A percentile compares a stretch with the other conserved stretches of the same genome.
These are phyloP conservation scores for Pseudonitzschia multiseries DNA, from an alignment of 108 stramenopile species.

Conservation along the genomic window DNA sequence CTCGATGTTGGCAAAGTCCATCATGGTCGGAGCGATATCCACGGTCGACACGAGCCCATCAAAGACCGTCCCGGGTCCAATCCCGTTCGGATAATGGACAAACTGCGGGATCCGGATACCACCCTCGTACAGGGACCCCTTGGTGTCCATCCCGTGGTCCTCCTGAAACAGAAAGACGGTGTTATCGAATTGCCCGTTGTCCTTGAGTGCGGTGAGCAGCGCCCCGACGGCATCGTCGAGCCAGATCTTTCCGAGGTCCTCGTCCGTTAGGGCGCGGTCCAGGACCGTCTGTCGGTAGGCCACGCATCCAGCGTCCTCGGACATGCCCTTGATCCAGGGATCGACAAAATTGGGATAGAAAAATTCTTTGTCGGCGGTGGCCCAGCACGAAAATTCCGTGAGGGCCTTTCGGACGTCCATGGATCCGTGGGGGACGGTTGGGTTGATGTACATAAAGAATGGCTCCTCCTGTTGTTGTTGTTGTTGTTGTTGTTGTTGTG, in stretches of 20 bases:
- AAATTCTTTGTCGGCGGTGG: slow-evolving; percentile 24
- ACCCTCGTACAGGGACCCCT: slow-evolving; percentile 34
- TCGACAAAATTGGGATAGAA: neutral
- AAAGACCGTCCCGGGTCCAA: neutral
- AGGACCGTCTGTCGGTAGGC: slow-evolving; percentile 24
- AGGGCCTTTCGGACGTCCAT: slow-evolving; percentile 22
- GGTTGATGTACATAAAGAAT: slow-evolving; percentile 49
- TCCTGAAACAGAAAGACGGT: slow-evolving; percentile 39
- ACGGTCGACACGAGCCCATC: slow-evolving; percentile 22
- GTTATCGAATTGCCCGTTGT: slow-evolving; percentile 26
- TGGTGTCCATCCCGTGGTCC: slow-evolving; percentile 44
- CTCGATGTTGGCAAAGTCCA: slow-evolving; percentile 31
- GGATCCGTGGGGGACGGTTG: slow-evolving; percentile 41
- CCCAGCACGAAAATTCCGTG: slow-evolving; percentile 17
- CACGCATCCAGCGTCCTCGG: slow-evolving; percentile 17
- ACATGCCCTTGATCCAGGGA: slow-evolving; percentile 24
- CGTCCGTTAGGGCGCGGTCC: slow-evolving; percentile 4
- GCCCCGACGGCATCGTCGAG: slow-evolving; percentile 44
- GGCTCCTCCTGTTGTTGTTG: slow-evolving; percentile 9
- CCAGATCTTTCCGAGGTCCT: slow-evolving; percentile 43
- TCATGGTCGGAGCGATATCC: slow-evolving; percentile 34
- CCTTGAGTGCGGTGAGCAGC: slow-evolving; percentile 23
- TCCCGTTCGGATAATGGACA: slow-evolving; percentile 33
- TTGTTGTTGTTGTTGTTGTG: neutral
- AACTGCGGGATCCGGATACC: slow-evolving; percentile 38